Percentiles rank a stretch among this genome's conserved stretches.
phyloP scores from a whole-genome alignment of 1,284 basidiomycete genomes.

The Fistulina hepatica region DNA sequence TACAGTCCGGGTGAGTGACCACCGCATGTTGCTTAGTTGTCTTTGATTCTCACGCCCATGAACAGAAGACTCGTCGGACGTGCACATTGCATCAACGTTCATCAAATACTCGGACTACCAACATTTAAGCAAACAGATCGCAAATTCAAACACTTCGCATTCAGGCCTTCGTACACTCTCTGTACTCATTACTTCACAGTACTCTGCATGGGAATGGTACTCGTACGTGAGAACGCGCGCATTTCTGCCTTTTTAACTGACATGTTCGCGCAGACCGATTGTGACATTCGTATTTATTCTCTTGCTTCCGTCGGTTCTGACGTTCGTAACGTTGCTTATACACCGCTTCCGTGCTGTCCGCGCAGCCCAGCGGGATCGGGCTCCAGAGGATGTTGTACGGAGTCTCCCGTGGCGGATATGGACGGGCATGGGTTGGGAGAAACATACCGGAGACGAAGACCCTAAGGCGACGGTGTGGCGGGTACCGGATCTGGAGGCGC shows the following conservation, averaged over 20 bases:
- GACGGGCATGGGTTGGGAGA: constrained; percentile 71
- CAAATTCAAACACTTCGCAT: constrained; percentile 64
- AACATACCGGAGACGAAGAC: constrained; percentile 40
- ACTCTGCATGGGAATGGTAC: constrained; percentile 78
- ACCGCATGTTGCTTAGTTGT: constrained; percentile 5
- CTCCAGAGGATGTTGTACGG: constrained; percentile 67
- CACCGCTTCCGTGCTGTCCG: constrained; percentile 69
- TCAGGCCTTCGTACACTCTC: constrained; percentile 61
- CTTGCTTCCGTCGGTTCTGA: constrained; percentile 70
- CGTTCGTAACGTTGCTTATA: constrained; percentile 69
- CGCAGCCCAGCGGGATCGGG: constrained; percentile 68
- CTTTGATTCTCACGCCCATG: constrained; percentile 8
- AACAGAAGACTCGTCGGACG: constrained; percentile 62
- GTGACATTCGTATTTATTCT: constrained; percentile 72
- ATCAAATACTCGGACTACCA: constrained; percentile 63
- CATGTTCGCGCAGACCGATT: constrained; percentile 43
- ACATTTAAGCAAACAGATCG: constrained; percentile 47
- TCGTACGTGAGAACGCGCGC: constrained; percentile 62
- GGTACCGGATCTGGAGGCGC: constrained; percentile 19
- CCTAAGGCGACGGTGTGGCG: constrained; percentile 15
- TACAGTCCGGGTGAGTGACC: constrained; percentile 65
- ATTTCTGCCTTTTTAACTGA: constrained; percentile 6
- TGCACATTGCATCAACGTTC: constrained; percentile 61
- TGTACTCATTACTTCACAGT: constrained; percentile 65
- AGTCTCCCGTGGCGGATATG: constrained; percentile 70